Base-by-base conservation (phyloP, 345 rosid genomes). In the Cardamine chenopodiifolia region DNA sequence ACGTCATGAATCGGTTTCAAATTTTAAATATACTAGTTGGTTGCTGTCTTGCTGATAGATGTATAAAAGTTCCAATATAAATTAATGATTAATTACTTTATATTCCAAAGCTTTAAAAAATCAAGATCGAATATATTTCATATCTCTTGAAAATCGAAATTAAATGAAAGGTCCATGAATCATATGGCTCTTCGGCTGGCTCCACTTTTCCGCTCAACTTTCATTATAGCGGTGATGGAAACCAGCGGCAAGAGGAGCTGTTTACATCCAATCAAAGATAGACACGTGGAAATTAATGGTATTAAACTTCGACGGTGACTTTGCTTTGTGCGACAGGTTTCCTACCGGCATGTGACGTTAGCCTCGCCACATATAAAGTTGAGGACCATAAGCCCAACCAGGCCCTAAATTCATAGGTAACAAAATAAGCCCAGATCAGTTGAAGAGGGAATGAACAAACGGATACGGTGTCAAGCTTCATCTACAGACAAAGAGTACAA, bases 221-320 rank as follows among this genome's bases (percentile, higher is more conserved):
- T 69, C 64, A 56, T 42, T 19, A 31, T 59, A 71, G 23, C 59
- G 25, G 66, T 70, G 66, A 57, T 70, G 74, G 45, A 32, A 57
- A 70, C 45, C 56, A 70, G 55, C 32, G n/a, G 67, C 15, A 49
- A 22, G 75, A 22, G 25, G 18, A 34, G 60, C 39, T 23, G 34
- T 31, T n/a, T 29, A 44, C 3, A 19, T 45, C 74, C 66, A 60
- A 47, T 48, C 1, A 60, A 9, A 15, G 0, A 2, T 1, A 5
- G 26, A 8, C 74, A 70, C 74, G 66, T 59, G 58, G 8, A 45
- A 2, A 8, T 20, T 1, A 6, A 28, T 3, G 2, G 7, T 12
- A 12, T 48, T 66, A 2, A 35, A 37, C 35, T 8, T 67, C 32
- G n/a, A 68, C 25, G 5, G 11, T 67, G 61, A 70, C 42, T 69